Evolutionary conservation across 768 basidiomycete species (phyloP).

Genomic region (Tubosaeta sp.): DNA sequence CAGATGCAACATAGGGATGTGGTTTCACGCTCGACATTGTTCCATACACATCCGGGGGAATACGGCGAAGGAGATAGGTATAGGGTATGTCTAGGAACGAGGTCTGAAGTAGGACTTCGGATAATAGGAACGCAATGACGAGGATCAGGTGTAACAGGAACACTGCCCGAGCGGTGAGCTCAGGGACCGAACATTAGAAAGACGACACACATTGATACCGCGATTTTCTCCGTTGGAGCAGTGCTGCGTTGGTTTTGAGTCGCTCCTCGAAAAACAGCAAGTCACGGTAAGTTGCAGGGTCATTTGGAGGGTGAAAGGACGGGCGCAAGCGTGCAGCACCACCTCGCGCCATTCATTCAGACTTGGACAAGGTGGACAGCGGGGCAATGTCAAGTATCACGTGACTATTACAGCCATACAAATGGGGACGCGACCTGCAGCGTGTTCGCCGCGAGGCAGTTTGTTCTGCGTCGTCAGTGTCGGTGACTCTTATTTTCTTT

Average conservation of each 20-base stretch:
- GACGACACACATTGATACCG: slow-evolving; percentile 71
- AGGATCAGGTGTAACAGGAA: slow-evolving; percentile 68
- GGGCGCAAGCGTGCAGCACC: slow-evolving; percentile 22
- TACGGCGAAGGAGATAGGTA: slow-evolving; percentile 41
- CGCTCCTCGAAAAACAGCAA: slow-evolving; percentile 92
- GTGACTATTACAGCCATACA: slow-evolving; percentile 17
- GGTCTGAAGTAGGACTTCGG: slow-evolving; percentile 68
- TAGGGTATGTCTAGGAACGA: slow-evolving; percentile 66
- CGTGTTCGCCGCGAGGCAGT: slow-evolving; percentile 24
- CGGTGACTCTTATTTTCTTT: slow-evolving; percentile 4
- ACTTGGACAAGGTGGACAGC: background rate
- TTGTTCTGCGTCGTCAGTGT: slow-evolving; percentile 14
- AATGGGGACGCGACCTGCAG: slow-evolving; percentile 21
- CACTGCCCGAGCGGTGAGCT: slow-evolving; percentile 41
- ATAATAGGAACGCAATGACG: slow-evolving; percentile 66
- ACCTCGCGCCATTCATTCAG: slow-evolving; percentile 25
- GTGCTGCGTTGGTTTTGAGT: slow-evolving; percentile 90
- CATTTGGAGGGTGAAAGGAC: slow-evolving; percentile 61
- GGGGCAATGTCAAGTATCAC: slow-evolving; percentile 9
- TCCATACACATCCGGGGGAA: slow-evolving; percentile 51
- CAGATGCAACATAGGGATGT: slow-evolving; percentile 74
- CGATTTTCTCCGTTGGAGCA: slow-evolving; percentile 70
- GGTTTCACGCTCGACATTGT: slow-evolving; percentile 39
- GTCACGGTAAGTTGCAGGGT: slow-evolving; percentile 80
- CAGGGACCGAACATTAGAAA: slow-evolving; percentile 10